Evolutionary conservation across 1,284 basidiomycete species (phyloP), one percentile per base, ranked within the genome.

Genomic region (Leccinum pachyderme): DNA sequence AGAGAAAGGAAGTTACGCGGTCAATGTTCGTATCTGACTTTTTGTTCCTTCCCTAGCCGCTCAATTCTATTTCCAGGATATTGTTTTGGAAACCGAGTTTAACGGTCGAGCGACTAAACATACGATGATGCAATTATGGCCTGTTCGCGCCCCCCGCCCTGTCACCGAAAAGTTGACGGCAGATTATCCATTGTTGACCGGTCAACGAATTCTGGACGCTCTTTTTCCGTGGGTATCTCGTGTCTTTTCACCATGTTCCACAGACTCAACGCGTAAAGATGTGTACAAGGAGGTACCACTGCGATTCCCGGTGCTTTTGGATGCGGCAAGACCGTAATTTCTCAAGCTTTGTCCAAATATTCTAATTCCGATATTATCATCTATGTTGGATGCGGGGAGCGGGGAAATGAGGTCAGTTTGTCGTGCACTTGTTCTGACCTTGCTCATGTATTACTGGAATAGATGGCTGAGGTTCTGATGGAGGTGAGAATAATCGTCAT

Each of bases 291-390:
- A 64, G 97, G 97, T 57, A 99, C 97, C 8, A 99, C 97, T 7
- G 95, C 96, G 59, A 99, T 99, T 72, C 97, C 97, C 29, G 97
- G 97, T 65, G 97, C 97, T 64, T 99, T 99, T 73, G 97, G 97
- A 68, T 98, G 96, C 68, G 93, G 93, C 64, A 95, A 95, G 81
- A 98, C 95, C 25, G 95, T 98, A 66, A 98, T 98, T 67, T 95
- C 93, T 37, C 89, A 97, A 77, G 97, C 96, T 12, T 79, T 99
- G 59, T 98, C 97, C 63, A 99, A 99, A 73, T 99, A 88, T 77
- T 99, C 97, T 33, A 99, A 99, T 80, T 98, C 95, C 65, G 96
- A 99, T 72, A 98, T 98, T 66, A 99, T 99, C 71, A 89, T 98
- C 63, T 99, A 99, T 71, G 97, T 99, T 65, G 97, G 97, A 43